A percentile compares a stretch with the other conserved stretches of the same genome.
Conservation (phyloP, 192 early-diverging fungal species). For the Spinellus fusiger region DNA sequence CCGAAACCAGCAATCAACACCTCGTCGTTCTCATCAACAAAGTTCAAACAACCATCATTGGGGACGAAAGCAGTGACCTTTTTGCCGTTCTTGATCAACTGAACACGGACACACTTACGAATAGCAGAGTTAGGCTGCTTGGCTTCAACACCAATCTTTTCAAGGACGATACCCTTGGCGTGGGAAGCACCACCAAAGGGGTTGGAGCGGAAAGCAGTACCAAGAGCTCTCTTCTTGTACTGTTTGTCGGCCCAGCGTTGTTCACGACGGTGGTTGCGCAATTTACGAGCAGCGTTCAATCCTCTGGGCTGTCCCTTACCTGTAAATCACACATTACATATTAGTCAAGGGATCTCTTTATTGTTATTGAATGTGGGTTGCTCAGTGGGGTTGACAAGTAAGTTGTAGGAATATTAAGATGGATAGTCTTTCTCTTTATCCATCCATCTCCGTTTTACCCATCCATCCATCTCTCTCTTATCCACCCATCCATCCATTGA, state of each 20-base stretch:
- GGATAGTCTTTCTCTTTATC: background rate
- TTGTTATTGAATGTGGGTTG: background rate
- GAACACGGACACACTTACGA: slow-evolving; percentile 99
- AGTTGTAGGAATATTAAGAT: background rate
- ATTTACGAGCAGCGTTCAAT: slow-evolving; percentile 97
- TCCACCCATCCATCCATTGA: background rate
- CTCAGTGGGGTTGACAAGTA: background rate
- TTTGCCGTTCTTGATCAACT: slow-evolving; percentile 99
- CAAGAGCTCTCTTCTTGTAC: slow-evolving; percentile 97
- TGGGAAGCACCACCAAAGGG: slow-evolving; percentile 99
- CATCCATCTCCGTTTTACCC: background rate
- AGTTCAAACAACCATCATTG: slow-evolving; percentile 99
- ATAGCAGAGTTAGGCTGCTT: slow-evolving; percentile 99
- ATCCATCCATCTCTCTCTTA: background rate
- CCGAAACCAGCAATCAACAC: slow-evolving; percentile 99
- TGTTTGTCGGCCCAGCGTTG: slow-evolving; percentile 98
- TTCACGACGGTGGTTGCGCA: slow-evolving; percentile 95
- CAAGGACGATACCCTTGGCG: slow-evolving; percentile 99
- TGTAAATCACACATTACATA: slow-evolving; percentile 21
- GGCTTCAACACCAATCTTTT: slow-evolving; percentile 99
- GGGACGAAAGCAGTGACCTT: slow-evolving; percentile 99
- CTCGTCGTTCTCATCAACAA: slow-evolving; percentile 99
- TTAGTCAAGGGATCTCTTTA: no score
- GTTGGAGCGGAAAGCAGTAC: slow-evolving; percentile 95
- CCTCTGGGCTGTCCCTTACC: slow-evolving; percentile 93